phyloP scores from a whole-genome alignment of 2,329 filamentous ascomycete species.

The Chaetomiaceae sp. region DNA sequence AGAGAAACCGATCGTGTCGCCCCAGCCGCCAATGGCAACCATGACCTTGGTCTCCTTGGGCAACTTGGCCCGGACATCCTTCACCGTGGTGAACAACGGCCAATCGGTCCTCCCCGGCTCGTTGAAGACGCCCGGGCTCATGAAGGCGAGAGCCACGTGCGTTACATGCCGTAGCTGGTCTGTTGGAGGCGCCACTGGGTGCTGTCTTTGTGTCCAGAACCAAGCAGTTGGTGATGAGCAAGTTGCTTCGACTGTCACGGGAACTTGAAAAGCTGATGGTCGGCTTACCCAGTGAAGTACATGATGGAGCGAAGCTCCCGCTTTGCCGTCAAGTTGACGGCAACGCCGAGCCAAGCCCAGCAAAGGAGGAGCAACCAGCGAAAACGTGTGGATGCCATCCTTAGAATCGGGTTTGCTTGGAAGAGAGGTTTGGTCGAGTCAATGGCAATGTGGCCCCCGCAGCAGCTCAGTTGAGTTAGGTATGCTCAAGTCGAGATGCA shows the following conservation, averaged over 20 bases:
- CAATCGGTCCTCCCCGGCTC: constrained; percentile 34
- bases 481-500: no score
- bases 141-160: constrained; percentile 54
- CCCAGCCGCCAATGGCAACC: constrained; percentile 71
- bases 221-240: no score
- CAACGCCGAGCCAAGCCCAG: constrained; percentile 16
- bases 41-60: constrained; percentile 52
- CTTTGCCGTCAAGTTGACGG: constrained; percentile 8
- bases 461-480: no score
- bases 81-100: constrained; percentile 49
- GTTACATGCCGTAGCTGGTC: constrained; percentile 41
- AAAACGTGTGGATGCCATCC: constrained; percentile 7
- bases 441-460: not conserved
- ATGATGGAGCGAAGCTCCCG: constrained; percentile 33
- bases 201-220: constrained; percentile 38
- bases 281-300: constrained; percentile 46
- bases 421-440: not conserved
- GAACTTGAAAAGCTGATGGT: no score
- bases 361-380: constrained; percentile 11
- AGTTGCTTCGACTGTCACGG: no score
- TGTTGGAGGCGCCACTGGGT: constrained; percentile 36
- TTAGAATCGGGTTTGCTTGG: not conserved
- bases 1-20: constrained; percentile 59
- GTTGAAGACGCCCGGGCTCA: constrained; percentile 49
- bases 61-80: constrained; percentile 43